A percentile compares a stretch with the other conserved stretches of the same genome.
Conservation (phyloP, 108 stramenopile species). For the Skeletonema potamos region DNA sequence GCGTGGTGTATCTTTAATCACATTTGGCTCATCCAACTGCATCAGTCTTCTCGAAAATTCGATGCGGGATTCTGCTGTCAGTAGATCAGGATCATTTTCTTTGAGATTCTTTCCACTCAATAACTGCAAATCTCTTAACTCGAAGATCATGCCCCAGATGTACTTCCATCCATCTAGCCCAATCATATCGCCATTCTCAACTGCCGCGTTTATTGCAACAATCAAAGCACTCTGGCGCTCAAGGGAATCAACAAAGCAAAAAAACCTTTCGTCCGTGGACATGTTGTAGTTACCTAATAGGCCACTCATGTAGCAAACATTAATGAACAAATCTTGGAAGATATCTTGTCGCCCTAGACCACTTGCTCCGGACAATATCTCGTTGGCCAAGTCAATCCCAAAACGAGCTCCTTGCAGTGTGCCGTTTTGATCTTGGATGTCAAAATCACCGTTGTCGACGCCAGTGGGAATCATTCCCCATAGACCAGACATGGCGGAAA, state of each 20-base stretch:
- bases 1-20: constrained; percentile 16
- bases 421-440: constrained; percentile 22
- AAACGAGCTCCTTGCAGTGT: constrained; percentile 76
- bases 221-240: constrained; percentile 77
- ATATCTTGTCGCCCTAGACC: constrained; percentile 70
- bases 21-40: constrained; percentile 40
- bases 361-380: constrained; percentile 72
- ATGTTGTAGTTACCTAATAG: constrained; percentile 57
- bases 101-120: constrained; percentile 44
- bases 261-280: constrained; percentile 40
- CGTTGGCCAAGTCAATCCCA: constrained; percentile 81
- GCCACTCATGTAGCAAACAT: constrained; percentile 69
- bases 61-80: constrained; percentile 50
- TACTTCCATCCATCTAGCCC: constrained; percentile 80
- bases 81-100: constrained; percentile 77
- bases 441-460: constrained; percentile 11
- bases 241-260: constrained; percentile 63
- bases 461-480: constrained; percentile 55
- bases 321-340: constrained; percentile 71
- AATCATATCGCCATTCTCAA: constrained; percentile 63
- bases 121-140: constrained; percentile 79
- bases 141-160: constrained; percentile 79
- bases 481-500: constrained; percentile 79
- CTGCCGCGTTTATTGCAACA: constrained; percentile 61
- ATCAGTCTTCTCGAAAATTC: constrained; percentile 62